A percentile compares a stretch with the other conserved stretches of the same genome.
These are phyloP conservation scores for Stephania cephalantha DNA, from an alignment of 164 flowering plant genomes.

Conservation along the genomic window DNA sequence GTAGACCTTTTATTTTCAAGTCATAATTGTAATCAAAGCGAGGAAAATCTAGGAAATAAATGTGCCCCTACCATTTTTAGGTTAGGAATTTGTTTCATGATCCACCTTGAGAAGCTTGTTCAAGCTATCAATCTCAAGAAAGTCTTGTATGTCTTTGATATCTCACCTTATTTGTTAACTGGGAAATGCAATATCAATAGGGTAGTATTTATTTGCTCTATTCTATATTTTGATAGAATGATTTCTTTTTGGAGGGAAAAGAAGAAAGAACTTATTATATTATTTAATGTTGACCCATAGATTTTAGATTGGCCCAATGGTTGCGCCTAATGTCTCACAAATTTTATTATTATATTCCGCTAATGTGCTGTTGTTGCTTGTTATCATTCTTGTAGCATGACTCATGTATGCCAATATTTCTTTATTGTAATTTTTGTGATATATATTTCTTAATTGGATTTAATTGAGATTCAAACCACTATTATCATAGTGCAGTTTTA, in stretches of 20 bases:
- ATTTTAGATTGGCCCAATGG: too few species aligned
- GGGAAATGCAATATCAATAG: too few species aligned
- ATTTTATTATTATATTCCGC: neutral
- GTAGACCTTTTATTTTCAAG: too few species aligned
- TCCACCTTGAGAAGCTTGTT: too few species aligned
- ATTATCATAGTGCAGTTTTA: neutral
- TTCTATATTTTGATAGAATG: neutral
- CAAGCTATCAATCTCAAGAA: too few species aligned
- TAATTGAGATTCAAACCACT: neutral
- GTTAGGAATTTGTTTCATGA: too few species aligned
- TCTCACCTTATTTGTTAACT: too few species aligned
- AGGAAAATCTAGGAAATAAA: too few species aligned
- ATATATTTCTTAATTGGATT: neutral
- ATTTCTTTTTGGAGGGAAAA: neutral
- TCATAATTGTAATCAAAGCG: too few species aligned
- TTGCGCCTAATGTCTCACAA: too few species aligned
- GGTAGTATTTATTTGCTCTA: neutral
- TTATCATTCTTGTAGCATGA: neutral
- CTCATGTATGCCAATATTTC: neutral
- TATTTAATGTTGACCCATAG: neutral
- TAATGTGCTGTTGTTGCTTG: neutral
- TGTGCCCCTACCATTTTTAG: too few species aligned
- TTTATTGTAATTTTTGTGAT: neutral
- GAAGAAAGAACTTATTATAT: neutral
- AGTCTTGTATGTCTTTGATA: too few species aligned